These are phyloP conservation scores for Fusarium sacchari DNA, from an alignment of 2,329 filamentous ascomycete genomes.

Conservation along the genomic window DNA sequence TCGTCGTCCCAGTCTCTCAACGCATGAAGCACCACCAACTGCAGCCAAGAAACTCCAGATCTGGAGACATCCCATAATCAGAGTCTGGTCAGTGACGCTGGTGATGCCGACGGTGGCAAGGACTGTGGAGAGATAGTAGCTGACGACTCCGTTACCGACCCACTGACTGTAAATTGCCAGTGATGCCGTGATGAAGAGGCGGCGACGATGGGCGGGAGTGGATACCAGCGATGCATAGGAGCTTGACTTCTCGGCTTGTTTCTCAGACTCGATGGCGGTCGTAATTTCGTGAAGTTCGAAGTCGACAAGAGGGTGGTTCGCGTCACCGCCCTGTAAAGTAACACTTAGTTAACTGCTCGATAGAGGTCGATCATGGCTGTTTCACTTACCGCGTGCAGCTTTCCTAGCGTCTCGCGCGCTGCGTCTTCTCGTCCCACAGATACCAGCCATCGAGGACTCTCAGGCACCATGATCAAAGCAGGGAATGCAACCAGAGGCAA, in stretches of 20 bases:
- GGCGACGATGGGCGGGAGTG: slow-evolving; percentile 7
- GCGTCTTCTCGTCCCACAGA: not conserved
- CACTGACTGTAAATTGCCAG: slow-evolving; percentile 17
- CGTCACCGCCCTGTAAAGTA: not conserved
- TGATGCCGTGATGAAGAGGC: slow-evolving; percentile 11
- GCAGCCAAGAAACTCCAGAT: slow-evolving; percentile 20
- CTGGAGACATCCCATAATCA: slow-evolving; percentile 14
- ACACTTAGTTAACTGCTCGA: not conserved
- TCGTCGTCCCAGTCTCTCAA: slow-evolving; percentile 1
- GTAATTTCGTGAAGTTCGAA: slow-evolving; percentile 19
- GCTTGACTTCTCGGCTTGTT: slow-evolving; percentile 7
- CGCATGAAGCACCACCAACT: not conserved
- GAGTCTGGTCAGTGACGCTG: slow-evolving; percentile 16
- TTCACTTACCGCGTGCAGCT: slow-evolving; percentile 2
- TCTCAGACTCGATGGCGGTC: slow-evolving; percentile 14
- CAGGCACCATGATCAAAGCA: not conserved
- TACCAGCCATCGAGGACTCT: slow-evolving; percentile 12
- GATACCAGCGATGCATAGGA: slow-evolving; percentile 4
- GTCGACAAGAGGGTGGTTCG: slow-evolving; percentile 6
- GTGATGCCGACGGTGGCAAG: slow-evolving; percentile 10
- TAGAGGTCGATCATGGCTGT: accelerated
- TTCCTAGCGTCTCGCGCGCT: not conserved
- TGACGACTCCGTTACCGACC: slow-evolving; percentile 18
- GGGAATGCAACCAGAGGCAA: slow-evolving; percentile 1
- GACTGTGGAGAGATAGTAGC: slow-evolving; percentile 9